Evolutionary conservation across 129 eudicot species (phyloP), one percentile per base, ranked within the genome.

Genomic region (Centaurea solstitialis): DNA sequence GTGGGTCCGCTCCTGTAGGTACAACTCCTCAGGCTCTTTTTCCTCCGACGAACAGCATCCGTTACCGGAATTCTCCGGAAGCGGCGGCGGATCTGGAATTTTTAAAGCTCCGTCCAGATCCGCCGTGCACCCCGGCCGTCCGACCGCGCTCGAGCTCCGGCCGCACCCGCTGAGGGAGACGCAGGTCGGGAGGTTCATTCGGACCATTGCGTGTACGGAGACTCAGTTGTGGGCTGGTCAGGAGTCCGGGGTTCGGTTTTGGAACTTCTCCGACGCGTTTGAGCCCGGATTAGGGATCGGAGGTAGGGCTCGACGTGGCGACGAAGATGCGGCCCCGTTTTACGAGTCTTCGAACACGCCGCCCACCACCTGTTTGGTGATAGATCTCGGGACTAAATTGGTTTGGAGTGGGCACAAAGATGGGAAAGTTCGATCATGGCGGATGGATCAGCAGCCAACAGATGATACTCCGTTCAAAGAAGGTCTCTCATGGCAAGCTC

Each of bases 361-460:
- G 6, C 95, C 99, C 17, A 89, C 98, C 15, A 79, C 82, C 21
- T 93, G 99, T 82, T 47, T 96, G 88, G 65, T 93, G 84, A 87
- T 90, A 38, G 99, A 96, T 80, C 77, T 68, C 20, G 99, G 91
- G 61, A 83, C 88, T 78, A 93, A 89, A 70, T 72, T 93, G 87
- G 92, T 96, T 22, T 93, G 98, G 99, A 93, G 95, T 74, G 99
- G 99, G 9, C 99, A 96, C 39, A 96, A 96, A 78, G 99, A 96
- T 84, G 99, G 99, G 6, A 96, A 88, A 69, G 82, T 96, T 78
- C 85, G 97, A 81, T 89, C 98, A 0, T 96, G 99, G 99, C 91
- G 74, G 77, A 96, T 88, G 95, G 98, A 93, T 74, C 97, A 86
- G 78, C 41, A 86, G 43, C 40, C 82, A 17, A 37, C 76, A 9